Conservation (phyloP, 106 monocot genomes). For the Acorus gramineus region DNA sequence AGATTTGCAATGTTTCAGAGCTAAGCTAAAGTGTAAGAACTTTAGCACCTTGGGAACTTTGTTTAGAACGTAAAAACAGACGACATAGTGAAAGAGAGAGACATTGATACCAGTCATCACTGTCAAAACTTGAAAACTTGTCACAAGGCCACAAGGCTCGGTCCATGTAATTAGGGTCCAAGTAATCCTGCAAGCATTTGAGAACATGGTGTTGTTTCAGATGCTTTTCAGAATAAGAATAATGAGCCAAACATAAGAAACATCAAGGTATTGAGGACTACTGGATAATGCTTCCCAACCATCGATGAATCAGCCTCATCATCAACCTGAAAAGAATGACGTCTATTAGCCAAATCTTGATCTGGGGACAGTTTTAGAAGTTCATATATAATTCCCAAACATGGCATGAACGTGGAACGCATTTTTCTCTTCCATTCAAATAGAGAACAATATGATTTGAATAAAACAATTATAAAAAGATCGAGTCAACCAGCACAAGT, state of each 20-base stretch:
- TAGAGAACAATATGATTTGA: too few relatives aligned
- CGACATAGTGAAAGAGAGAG: neutral
- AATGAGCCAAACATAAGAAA: too few relatives aligned
- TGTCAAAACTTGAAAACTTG: conserved; percentile 11
- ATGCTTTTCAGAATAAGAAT: neutral
- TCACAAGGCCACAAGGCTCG: neutral
- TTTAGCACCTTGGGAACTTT: too few relatives aligned
- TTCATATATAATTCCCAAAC: too few relatives aligned
- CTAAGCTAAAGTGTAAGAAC: too few relatives aligned
- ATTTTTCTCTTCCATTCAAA: too few relatives aligned
- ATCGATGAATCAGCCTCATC: conserved; percentile 26
- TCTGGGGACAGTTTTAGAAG: too few relatives aligned
- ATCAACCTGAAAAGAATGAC: conserved; percentile 10
- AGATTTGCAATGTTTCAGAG: too few relatives aligned
- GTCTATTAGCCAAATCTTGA: neutral
- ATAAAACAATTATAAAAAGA: too few relatives aligned
- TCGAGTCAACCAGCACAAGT: too few relatives aligned
- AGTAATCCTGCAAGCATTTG: neutral
- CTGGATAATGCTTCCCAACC: conserved; percentile 14
- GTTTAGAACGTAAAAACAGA: neutral
- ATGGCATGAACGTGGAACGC: too few relatives aligned
- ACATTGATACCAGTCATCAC: conserved; percentile 2
- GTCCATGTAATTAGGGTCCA: neutral
- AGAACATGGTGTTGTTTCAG: too few relatives aligned
- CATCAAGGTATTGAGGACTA: neutral